Base-by-base conservation (phyloP, 768 basidiomycete species). In the Tylopilus balloui region DNA sequence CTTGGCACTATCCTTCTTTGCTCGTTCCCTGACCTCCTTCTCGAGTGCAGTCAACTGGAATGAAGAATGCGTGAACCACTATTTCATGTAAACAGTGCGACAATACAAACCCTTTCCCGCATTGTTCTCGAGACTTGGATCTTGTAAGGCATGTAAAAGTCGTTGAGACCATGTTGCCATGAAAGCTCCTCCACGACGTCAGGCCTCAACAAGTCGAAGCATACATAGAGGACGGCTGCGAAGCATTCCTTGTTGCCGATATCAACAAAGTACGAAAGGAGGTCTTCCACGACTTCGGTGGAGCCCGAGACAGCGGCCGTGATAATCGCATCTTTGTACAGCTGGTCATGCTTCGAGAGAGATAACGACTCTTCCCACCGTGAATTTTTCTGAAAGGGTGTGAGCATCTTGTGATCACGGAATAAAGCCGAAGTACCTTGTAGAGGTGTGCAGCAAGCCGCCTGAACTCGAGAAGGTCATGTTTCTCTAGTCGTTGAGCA, bases 181-280 rank as follows among this genome's bases (percentile, higher is more conserved):
- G 92, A 92, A 29, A 96, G 73, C 67, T 96, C 95, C 69, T 93
- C 88, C 23, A 96, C 92, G 48, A 94, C 70, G 62, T 98, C 95
- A 3, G 92, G 80, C 38, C 91, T 86, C 45, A 98, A 72, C n/a
- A 98, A 77, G 70, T 99, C 95, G 73, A 93, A 99, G 74, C 93
- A 96, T 45, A 88, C 79, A 59, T 84, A 98, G 20, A 98, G 80
- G 54, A 87, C 73, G 1, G 88, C 91, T 0, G 92, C 87, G 68
- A 95, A 99, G 69, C 92, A 95, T 65, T 99, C 96, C 72, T 93
- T 94, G 78, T 95, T 95, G 28, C 96, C 96, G 56, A 99, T 97
- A 69, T 92, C 90, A 49, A 96, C 93, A 64, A 98, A 99, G 75
- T 98, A 98, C 4, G 86, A 86, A 21, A 98, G 75, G 15, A 98